Evolutionary conservation across 2,329 filamentous ascomycete genomes (phyloP), one percentile per base, ranked within the genome.

Genomic region (Sarocladium kiliense): DNA sequence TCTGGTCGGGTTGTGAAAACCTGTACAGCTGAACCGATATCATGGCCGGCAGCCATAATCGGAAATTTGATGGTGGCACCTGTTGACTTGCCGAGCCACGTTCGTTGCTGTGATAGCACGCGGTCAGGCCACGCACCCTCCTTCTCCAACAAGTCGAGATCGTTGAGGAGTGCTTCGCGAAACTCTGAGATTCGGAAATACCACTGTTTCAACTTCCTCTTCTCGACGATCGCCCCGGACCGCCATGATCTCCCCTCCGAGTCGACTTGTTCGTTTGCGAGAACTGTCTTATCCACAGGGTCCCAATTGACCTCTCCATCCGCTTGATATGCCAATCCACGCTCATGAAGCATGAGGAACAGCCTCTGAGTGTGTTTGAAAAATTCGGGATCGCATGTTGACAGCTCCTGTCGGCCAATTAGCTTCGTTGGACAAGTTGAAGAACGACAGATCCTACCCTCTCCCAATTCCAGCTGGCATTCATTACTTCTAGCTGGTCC

Each of bases 231-330:
- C 51, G 89, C 91, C 10, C 91, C 91, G 1, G 89, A 94, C 56
- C 91, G 82, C 91, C 91, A 96, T 2, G 91, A 96, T 62, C 77
- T 83, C 30, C 91, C 91, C 65, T 90, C 87, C 51, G 87, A 80
- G 66, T 95, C 89, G n/a, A 96, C 90, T 71, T 96, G 91, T 70
- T 96, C 91, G 67, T 96, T 96, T 11, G 91, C 91, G 57, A 96
- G 76, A 16, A 96, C 91, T 0, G 91, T 96, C 67, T 88, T 86
- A 67, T 96, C 91, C 26, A 96, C 80, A 1, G 91, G 91, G 62
- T 96, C 91, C 73, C 89, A 96, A 70, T 96, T 96, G 62, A 96
- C 91, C 59, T 91, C 73, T 19, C 90, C 89, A 62, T 94, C 86
- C 32, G 84, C 85, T 66, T 91, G 91, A 68, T 94, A 94, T 54